Conservation (phyloP, 164 flowering plant genomes). For the Stephania japonica region DNA sequence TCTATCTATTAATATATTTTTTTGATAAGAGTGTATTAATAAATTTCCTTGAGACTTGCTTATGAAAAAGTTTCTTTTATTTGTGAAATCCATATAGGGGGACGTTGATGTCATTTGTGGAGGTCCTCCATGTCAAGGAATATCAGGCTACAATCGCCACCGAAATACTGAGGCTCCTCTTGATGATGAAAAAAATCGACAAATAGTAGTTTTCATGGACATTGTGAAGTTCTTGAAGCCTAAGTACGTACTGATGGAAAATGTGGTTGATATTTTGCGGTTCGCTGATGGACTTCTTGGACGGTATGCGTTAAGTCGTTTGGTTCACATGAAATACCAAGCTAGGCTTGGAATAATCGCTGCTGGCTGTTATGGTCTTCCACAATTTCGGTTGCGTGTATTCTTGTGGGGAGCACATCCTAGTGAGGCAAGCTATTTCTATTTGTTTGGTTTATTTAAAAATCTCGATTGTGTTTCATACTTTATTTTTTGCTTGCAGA, state of each 20-base stretch:
- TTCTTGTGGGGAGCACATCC: conserved; percentile 60
- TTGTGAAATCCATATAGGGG: conserved; percentile 29
- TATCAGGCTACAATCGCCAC: conserved; percentile 49
- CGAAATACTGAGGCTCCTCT: conserved; percentile 46
- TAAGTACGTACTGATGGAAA: conserved; percentile 55
- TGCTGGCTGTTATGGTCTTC: conserved; percentile 64
- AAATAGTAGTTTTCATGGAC: conserved; percentile 54
- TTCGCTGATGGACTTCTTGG: conserved; percentile 48
- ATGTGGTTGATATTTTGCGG: conserved; percentile 50
- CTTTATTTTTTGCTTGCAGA: conserved; percentile 27
- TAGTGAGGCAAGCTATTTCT: conserved; percentile 31
- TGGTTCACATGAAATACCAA: conserved; percentile 57
- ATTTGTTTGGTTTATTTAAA: conserved; percentile 6
- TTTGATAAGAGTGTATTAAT: not conserved
- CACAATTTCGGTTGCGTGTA: conserved; percentile 52
- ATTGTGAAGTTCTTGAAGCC: conserved; percentile 50
- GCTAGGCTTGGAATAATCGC: conserved; percentile 59
- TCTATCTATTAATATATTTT: not conserved
- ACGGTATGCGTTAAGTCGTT: conserved; percentile 51
- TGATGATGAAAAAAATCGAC: conserved; percentile 54
- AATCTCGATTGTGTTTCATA: not conserved
- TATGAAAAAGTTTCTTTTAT: not conserved
- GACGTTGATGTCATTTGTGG: conserved; percentile 62
- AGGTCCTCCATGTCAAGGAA: conserved; percentile 71
- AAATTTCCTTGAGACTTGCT: no score